Percentiles rank a stretch among this genome's conserved stretches.
These are phyloP conservation scores for Sugiyamaella qingdaonensis DNA, from an alignment of 805 yeast genomes.

Conservation along the genomic window DNA sequence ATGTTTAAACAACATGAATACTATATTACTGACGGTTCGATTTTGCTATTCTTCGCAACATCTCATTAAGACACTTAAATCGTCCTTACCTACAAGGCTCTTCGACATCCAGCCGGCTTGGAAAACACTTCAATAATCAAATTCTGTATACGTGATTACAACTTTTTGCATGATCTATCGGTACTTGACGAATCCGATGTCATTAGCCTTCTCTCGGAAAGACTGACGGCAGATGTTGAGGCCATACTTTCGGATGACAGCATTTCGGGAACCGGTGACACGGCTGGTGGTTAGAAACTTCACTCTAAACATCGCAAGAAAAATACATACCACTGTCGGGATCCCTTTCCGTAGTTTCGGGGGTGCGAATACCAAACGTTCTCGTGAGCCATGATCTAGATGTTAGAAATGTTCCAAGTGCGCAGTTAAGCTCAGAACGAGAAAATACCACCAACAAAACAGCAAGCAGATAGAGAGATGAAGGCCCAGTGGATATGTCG, in stretches of 20 bases:
- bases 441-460: too few relatives aligned
- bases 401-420: not conserved
- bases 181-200: slow-evolving; percentile 98
- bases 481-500: too few relatives aligned
- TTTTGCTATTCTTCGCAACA: too few relatives aligned
- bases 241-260: slow-evolving; percentile 99
- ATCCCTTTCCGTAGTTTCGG: slow-evolving; percentile 99
- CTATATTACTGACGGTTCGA: too few relatives aligned
- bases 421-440: not conserved
- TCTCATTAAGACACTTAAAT: not conserved
- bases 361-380: slow-evolving; percentile 99
- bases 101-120: not conserved
- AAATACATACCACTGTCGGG: slow-evolving; percentile 75
- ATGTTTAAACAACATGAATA: too few relatives aligned
- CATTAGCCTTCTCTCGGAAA: slow-evolving; percentile 99
- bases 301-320: not conserved
- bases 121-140: not conserved
- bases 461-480: too few relatives aligned
- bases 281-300: slow-evolving; percentile 43
- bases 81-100: not conserved
- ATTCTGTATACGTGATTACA: not conserved
- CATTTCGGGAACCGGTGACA: slow-evolving; percentile 97
- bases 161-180: slow-evolving; percentile 54
- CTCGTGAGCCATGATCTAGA: slow-evolving; percentile 97
- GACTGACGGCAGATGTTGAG: slow-evolving; percentile 99